Evolutionary conservation across 2,329 filamentous ascomycete genomes (phyloP).

Genomic region (Pezicula carpinea): DNA sequence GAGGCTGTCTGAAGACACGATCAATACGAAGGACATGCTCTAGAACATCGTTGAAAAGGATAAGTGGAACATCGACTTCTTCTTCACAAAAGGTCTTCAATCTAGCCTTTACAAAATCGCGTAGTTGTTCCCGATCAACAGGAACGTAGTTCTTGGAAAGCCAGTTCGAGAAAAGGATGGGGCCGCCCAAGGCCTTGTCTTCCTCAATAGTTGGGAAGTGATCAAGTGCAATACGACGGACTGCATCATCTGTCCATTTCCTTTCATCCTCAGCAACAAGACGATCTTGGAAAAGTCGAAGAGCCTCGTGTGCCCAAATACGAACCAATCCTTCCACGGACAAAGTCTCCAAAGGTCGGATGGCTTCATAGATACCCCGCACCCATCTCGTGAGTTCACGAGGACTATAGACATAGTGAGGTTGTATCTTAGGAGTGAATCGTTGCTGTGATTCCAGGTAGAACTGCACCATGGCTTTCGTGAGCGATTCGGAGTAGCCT

Average conservation of each 20-base stretch:
- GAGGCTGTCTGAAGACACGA: constrained; percentile 95
- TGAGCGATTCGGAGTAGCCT: constrained; percentile 90
- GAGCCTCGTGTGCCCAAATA: constrained; percentile 96
- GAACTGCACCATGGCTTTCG: constrained; percentile 95
- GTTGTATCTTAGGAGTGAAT: constrained; percentile 95
- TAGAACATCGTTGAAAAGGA: constrained; percentile 98
- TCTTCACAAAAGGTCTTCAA: constrained; percentile 99
- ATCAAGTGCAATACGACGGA: constrained; percentile 80
- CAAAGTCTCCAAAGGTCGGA: constrained; percentile 83
- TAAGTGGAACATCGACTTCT: constrained; percentile 96
- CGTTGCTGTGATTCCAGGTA: constrained; percentile 91
- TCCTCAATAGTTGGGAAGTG: constrained; percentile 96
- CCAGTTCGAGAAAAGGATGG: constrained; percentile 99
- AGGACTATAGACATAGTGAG: constrained; percentile 98
- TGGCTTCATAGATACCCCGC: constrained; percentile 94
- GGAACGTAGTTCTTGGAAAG: constrained; percentile 97
- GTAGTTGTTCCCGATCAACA: constrained; percentile 88
- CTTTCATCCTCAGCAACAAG: constrained; percentile 92
- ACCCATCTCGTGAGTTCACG: constrained; percentile 98
- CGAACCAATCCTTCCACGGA: constrained; percentile 87
- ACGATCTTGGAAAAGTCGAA: constrained; percentile 95
- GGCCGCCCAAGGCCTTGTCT: constrained; percentile 79
- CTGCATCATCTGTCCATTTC: constrained; percentile 87
- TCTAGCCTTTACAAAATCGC: constrained; percentile 95
- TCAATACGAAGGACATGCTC: constrained; percentile 98